Evolutionary conservation across 371 early-diverging fungal species (phyloP), one percentile per base, ranked within the genome.

Genomic region (Conidiobolus coronatus): DNA sequence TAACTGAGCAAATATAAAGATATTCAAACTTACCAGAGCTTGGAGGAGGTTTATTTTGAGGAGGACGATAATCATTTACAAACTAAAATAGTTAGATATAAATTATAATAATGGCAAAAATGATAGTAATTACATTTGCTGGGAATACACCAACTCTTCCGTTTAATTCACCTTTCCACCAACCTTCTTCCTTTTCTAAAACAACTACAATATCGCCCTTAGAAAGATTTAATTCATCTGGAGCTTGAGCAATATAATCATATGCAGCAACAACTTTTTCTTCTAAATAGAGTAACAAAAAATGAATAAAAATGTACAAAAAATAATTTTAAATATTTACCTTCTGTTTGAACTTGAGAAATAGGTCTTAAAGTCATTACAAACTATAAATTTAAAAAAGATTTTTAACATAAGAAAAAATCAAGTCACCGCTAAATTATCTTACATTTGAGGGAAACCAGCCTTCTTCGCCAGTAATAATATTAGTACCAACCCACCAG

Each of bases 361-460:
- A 44, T 34, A 22, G 13, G 17, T 48, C 40, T 29, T 9, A 44
- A 17, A 35, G 52, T 15, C 24, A 44, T 40, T 11, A 59, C 62
- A 60, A 59, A 61, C 57, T 60, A 33, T 6, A 20, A 9, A 48
- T 36, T 34, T 17, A 37, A 20, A 23, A 21, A n/a, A 40, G 36
- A 33, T 35, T n/a, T n/a, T n/a, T n/a, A n/a, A n/a, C n/a, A n/a
- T n/a, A n/a, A n/a, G n/a, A n/a, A n/a, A n/a, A n/a, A n/a, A n/a
- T n/a, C n/a, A n/a, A 24, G 33, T 12, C 15, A 40, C 40, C 6
- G 40, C 11, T 47, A 29, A 20, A 36, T 9, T 19, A n/a, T 8
- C 49, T 61, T 64, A 77, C 78, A 50, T 79, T 81, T 50, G 78
- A 72, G 38, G 81, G 81, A 50, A 81, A 81, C 63, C 64, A 75